phyloP scores from a whole-genome alignment of 2,329 filamentous ascomycete genomes.

The Thelonectria blattea region DNA sequence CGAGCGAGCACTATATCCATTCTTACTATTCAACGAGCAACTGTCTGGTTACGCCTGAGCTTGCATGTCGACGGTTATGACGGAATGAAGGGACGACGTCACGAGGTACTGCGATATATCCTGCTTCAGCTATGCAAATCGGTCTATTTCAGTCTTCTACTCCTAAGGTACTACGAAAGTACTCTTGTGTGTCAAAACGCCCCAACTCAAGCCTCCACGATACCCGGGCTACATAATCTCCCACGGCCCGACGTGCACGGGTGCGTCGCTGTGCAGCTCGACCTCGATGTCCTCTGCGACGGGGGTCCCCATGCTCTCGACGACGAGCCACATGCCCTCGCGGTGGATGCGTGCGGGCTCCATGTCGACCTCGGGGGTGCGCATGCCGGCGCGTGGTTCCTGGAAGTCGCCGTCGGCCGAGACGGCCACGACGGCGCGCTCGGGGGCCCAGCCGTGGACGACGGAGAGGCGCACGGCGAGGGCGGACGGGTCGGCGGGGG shows the following conservation, averaged over 20 bases:
- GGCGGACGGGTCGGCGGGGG: slow-evolving; percentile 47
- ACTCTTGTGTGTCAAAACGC: neutral
- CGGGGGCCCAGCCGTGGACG: slow-evolving; percentile 74
- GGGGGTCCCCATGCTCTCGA: slow-evolving; percentile 76
- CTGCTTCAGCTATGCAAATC: neutral
- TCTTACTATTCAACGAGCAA: slow-evolving; percentile 1
- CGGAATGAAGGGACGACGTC: neutral
- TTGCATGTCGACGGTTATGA: neutral
- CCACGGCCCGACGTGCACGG: slow-evolving; percentile 52
- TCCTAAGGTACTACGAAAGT: neutral
- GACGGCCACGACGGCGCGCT: slow-evolving; percentile 67
- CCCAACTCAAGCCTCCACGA: no score
- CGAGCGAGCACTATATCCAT: slow-evolving; percentile 11
- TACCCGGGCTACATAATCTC: slow-evolving; percentile 37
- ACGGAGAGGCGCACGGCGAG: slow-evolving; percentile 71
- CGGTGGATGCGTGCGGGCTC: slow-evolving; percentile 63
- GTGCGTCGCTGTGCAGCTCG: slow-evolving; percentile 58
- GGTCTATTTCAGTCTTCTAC: neutral
- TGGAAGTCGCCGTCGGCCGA: slow-evolving; percentile 78
- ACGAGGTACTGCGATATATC: neutral
- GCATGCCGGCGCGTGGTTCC: slow-evolving; percentile 69
- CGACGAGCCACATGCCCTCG: slow-evolving; percentile 76
- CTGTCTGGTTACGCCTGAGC: neutral
- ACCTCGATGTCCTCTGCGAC: slow-evolving; percentile 54
- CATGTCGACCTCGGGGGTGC: slow-evolving; percentile 77